phyloP scores from a whole-genome alignment of 371 early-diverging fungal species.

The Mortierella sp. region DNA sequence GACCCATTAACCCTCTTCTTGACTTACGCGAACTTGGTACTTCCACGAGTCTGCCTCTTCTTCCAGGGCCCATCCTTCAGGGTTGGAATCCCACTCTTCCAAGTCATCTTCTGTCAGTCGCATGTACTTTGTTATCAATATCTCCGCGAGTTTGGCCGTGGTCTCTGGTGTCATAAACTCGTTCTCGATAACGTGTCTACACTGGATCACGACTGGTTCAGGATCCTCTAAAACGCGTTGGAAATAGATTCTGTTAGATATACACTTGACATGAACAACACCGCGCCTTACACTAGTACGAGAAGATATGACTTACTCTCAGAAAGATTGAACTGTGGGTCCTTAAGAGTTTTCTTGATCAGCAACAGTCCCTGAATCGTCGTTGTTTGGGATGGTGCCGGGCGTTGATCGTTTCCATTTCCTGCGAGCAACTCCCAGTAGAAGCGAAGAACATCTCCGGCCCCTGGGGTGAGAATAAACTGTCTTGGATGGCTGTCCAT shows the following conservation, averaged over 20 bases:
- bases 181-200: conserved; percentile 65
- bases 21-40: conserved; percentile 77
- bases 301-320: neutral
- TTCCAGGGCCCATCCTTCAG: conserved; percentile 85
- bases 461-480: conserved; percentile 73
- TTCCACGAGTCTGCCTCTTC: conserved; percentile 91
- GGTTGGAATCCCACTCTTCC: conserved; percentile 84
- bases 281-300: no score
- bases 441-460: conserved; percentile 74
- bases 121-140: conserved; percentile 81
- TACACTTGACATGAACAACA: neutral
- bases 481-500: conserved; percentile 77
- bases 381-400: conserved; percentile 50
- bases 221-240: conserved; percentile 56
- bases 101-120: conserved; percentile 76
- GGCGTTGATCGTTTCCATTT: conserved; percentile 35
- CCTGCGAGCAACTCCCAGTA: conserved; percentile 77
- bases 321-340: conserved; percentile 52
- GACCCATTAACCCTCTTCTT: no score
- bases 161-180: conserved; percentile 79
- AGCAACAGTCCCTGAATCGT: conserved; percentile 77
- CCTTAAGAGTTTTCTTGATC: conserved; percentile 76
- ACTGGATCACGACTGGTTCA: conserved; percentile 62
- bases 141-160: conserved; percentile 70
- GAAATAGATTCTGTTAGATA: neutral